These are phyloP conservation scores for Papilionanthe hybrid DNA, from an alignment of 116 monocot species.

Conservation along the genomic window DNA sequence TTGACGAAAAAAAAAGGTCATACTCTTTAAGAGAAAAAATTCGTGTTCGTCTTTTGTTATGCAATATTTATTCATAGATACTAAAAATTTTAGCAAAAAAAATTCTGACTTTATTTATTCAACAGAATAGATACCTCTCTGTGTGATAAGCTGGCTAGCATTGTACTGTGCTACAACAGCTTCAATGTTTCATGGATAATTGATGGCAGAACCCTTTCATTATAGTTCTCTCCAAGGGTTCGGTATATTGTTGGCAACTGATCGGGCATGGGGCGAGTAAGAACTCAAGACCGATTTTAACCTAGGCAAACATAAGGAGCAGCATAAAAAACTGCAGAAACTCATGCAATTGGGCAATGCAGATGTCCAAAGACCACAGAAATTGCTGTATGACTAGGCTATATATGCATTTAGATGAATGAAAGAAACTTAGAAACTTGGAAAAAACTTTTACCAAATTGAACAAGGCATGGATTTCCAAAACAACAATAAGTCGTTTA, in stretches of 20 bases:
- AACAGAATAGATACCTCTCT: constrained; percentile 55
- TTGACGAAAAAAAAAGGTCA: constrained; percentile 15
- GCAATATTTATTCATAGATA: neutral
- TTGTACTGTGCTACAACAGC: constrained; percentile 94
- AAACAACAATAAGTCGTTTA: neutral
- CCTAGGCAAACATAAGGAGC: constrained; percentile 29
- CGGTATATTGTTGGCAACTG: constrained; percentile 72
- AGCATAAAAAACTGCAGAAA: neutral
- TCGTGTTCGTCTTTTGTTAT: neutral
- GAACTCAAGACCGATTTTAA: constrained; percentile 90
- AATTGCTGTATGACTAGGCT: neutral
- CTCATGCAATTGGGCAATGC: neutral
- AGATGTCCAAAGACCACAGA: neutral
- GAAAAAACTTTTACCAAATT: neutral
- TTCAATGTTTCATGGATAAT: constrained; percentile 98
- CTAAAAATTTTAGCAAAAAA: neutral
- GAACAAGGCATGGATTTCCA: neutral
- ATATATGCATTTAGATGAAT: neutral
- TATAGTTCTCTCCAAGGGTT: constrained; percentile 85
- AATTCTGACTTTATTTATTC: neutral
- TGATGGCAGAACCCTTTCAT: constrained; percentile 91
- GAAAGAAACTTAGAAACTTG: neutral
- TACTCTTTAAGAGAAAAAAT: constrained; percentile 1
- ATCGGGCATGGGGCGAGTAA: constrained; percentile 71
- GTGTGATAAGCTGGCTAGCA: constrained; percentile 94